Conservation (phyloP, 1,284 basidiomycete genomes). For the Fistulinella cinereoalba region DNA sequence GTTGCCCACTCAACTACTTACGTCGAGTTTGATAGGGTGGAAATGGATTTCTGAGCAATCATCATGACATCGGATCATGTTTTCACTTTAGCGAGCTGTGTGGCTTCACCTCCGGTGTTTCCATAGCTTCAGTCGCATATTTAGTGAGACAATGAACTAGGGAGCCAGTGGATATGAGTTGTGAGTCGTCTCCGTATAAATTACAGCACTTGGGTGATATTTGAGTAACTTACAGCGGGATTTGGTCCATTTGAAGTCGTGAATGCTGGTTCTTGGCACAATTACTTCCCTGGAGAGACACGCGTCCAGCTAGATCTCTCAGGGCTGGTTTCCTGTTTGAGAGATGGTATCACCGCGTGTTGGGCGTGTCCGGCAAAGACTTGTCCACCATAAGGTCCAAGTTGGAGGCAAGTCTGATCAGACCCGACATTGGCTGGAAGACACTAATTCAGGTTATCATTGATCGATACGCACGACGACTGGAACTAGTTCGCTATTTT, state of each 20-base stretch:
- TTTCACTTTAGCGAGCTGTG: constrained; percentile 45
- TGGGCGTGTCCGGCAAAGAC: constrained; percentile 30
- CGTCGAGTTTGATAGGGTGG: constrained; percentile 37
- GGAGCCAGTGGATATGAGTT: rapidly evolving
- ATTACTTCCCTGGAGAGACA: constrained; percentile 37
- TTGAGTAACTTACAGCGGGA: not conserved
- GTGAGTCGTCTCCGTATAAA: constrained; percentile 10
- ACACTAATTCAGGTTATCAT: constrained; percentile 39
- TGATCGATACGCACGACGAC: constrained; percentile 42
- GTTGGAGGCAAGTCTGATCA: constrained; percentile 23
- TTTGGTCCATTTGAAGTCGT: constrained; percentile 16
- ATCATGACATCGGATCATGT: not conserved
- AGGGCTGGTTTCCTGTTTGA: constrained; percentile 34
- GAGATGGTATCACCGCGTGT: constrained; percentile 29
- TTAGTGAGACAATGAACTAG: constrained; percentile 4
- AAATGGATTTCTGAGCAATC: constrained; percentile 45
- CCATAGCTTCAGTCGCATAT: constrained; percentile 35
- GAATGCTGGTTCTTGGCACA: constrained; percentile 35
- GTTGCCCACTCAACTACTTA: not conserved
- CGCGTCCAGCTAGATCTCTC: constrained; percentile 35
- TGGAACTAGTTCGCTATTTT: constrained; percentile 40
- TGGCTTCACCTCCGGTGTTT: constrained; percentile 42
- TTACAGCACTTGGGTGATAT: no score
- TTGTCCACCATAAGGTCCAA: constrained; percentile 13
- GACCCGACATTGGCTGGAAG: constrained; percentile 40